Evolutionary conservation across 192 early-diverging fungal genomes (phyloP).

Genomic region (Coemansia sp.): DNA sequence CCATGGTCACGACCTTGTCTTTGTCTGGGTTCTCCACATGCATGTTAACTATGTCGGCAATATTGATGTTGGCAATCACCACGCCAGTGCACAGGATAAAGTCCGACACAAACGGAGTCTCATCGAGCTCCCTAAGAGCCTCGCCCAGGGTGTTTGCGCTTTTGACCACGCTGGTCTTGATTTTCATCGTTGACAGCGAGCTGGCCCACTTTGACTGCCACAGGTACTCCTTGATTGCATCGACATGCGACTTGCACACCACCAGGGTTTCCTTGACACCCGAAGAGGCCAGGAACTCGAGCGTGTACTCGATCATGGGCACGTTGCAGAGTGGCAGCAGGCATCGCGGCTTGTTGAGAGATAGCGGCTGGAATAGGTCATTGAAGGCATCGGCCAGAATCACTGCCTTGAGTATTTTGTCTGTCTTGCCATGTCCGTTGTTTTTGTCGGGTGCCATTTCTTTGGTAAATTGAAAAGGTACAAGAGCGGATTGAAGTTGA

Average conservation of each 20-base stretch:
- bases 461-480: too few relatives aligned
- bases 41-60: constrained; percentile 70
- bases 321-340: constrained; percentile 93
- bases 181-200: constrained; percentile 60
- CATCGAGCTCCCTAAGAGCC: constrained; percentile 86
- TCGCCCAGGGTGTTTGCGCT: constrained; percentile 82
- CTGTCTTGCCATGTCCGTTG: constrained; percentile 1
- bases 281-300: constrained; percentile 86
- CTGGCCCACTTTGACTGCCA: constrained; percentile 80
- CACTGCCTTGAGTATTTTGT: constrained; percentile 67
- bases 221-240: constrained; percentile 80
- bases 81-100: constrained; percentile 92
- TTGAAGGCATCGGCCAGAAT: constrained; percentile 90
- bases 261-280: constrained; percentile 85
- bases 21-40: constrained; percentile 80
- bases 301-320: constrained; percentile 93
- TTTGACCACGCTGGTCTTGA: constrained; percentile 70
- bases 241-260: constrained; percentile 79
- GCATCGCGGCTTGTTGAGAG: constrained; percentile 80
- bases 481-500: too few relatives aligned
- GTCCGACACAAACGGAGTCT: constrained; percentile 73
- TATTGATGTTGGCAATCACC: constrained; percentile 85
- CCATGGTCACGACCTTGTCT: constrained; percentile 93
- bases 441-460: constrained; percentile 4
- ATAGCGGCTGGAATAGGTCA: constrained; percentile 83